Percentiles rank a stretch among this genome's conserved stretches.
Conservation (phyloP, 192 early-diverging fungal species). For the Mortierella hygrophila region DNA sequence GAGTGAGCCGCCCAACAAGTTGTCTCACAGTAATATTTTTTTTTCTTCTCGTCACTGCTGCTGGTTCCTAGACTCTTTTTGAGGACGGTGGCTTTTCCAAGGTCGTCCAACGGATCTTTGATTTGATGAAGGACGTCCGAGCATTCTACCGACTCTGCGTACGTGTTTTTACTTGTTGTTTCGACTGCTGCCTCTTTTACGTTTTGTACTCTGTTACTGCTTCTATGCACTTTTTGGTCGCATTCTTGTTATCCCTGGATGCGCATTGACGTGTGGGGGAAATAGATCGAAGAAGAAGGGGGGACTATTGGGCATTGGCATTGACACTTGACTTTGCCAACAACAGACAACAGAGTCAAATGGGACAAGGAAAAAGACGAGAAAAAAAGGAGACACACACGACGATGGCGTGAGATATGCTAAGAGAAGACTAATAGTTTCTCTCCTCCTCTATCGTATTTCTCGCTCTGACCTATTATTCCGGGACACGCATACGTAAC, state of each 20-base stretch:
- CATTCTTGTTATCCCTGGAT: neutral
- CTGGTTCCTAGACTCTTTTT: slow-evolving; percentile 62
- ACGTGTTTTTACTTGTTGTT: slow-evolving; percentile 14
- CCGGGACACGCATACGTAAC: no score
- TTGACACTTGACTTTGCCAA: neutral
- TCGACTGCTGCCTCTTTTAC: neutral
- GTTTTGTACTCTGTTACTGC: neutral
- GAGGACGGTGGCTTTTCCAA: slow-evolving; percentile 57
- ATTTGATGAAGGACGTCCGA: slow-evolving; percentile 68
- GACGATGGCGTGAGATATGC: slow-evolving; percentile 10
- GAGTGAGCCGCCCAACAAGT: neutral
- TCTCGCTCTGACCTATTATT: neutral
- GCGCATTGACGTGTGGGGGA: slow-evolving; percentile 6
- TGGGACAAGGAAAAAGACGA: neutral
- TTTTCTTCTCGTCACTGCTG: neutral
- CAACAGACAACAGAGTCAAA: neutral
- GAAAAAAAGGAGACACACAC: slow-evolving; percentile 5
- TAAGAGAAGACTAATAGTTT: neutral
- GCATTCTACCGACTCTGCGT: slow-evolving; percentile 69
- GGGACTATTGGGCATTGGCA: neutral
- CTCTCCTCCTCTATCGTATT: neutral
- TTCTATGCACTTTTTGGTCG: neutral
- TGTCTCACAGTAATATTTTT: slow-evolving; percentile 3
- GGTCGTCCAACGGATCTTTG: slow-evolving; percentile 67
- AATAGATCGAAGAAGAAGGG: neutral